Evolutionary conservation across 495 filamentous ascomycete genomes (phyloP).

Genomic region (Aspergillus affinis): DNA sequence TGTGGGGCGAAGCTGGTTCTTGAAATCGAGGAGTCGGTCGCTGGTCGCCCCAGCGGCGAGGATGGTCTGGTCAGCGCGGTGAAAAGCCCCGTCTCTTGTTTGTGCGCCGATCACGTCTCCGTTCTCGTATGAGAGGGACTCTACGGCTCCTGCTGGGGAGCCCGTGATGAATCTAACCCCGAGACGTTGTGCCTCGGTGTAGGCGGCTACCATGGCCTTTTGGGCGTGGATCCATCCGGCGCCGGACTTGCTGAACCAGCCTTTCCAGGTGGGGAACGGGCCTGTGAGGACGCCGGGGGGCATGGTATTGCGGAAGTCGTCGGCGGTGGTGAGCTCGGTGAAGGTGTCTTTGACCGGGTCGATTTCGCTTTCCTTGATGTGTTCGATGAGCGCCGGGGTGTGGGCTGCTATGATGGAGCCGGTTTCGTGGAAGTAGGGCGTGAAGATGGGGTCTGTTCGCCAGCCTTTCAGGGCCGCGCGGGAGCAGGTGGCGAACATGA

Average conservation of each 20-base stretch:
- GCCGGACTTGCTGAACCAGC: constrained; percentile 40
- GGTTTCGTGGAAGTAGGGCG: constrained; percentile 49
- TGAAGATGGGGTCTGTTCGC: constrained; percentile 48
- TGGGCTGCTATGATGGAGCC: constrained; percentile 48
- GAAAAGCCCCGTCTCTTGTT: constrained; percentile 35
- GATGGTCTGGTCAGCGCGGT: constrained; percentile 41
- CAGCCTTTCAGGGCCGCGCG: constrained; percentile 43
- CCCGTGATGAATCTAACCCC: constrained; percentile 48
- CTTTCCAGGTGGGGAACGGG: constrained; percentile 50
- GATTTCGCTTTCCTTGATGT: constrained; percentile 38
- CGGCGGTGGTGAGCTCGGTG: constrained; percentile 28
- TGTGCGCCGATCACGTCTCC: constrained; percentile 36
- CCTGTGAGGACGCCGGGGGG: constrained; percentile 51
- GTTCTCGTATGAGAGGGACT: constrained; percentile 31
- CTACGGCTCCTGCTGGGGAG: constrained; percentile 34
- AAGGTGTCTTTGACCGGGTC: constrained; percentile 30
- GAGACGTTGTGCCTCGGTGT: constrained; percentile 41
- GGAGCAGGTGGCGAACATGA: constrained; percentile 37
- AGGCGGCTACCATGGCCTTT: constrained; percentile 45
- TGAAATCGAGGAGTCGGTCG: constrained; percentile 47
- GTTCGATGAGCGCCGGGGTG: constrained; percentile 32
- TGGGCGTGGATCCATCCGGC: constrained; percentile 53
- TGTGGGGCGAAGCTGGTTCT: constrained; percentile 53
- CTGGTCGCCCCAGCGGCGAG: constrained; percentile 50
- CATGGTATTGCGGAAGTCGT: constrained; percentile 52